Conservation (phyloP, 163 green algal species). For the Chlamydomonas reinhardtii region DNA sequence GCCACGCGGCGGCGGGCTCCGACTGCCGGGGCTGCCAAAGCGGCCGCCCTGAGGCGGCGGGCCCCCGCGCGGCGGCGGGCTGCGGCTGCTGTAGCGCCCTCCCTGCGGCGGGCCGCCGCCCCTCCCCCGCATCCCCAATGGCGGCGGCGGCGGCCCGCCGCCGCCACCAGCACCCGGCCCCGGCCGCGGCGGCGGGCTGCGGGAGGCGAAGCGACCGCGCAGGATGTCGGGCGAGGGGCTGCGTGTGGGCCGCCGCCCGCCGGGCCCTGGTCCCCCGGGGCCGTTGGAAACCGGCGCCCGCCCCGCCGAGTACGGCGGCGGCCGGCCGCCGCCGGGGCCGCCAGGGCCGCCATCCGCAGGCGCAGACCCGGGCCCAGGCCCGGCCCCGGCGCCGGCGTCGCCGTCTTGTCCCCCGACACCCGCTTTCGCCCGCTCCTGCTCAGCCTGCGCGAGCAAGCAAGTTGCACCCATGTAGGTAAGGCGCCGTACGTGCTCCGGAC, state of each 20-base stretch:
- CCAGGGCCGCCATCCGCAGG: too few species aligned
- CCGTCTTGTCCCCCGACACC: constrained; percentile 4
- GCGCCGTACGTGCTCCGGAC: too few species aligned
- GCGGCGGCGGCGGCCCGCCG: background rate
- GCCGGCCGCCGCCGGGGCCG: background rate
- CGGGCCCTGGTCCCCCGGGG: too few species aligned
- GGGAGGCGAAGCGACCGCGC: background rate
- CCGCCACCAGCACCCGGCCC: background rate
- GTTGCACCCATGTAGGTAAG: too few species aligned
- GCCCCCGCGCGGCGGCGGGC: constrained; percentile 4
- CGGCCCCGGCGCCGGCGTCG: background rate
- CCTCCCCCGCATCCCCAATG: too few species aligned
- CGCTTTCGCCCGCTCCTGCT: constrained; percentile 5
- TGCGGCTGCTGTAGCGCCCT: background rate
- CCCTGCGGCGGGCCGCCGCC: background rate
- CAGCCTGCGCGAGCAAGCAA: constrained; percentile 2
- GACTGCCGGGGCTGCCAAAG: background rate
- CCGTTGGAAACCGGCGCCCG: background rate
- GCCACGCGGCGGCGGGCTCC: constrained; percentile 29
- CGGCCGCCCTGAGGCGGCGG: background rate
- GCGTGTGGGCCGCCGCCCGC: constrained; percentile 1
- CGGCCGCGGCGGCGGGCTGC: background rate
- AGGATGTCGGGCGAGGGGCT: constrained; percentile 16
- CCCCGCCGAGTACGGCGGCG: background rate
- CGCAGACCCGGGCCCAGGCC: background rate